Conservation (phyloP, 1,284 basidiomycete genomes). For the Baeospora myosura region DNA sequence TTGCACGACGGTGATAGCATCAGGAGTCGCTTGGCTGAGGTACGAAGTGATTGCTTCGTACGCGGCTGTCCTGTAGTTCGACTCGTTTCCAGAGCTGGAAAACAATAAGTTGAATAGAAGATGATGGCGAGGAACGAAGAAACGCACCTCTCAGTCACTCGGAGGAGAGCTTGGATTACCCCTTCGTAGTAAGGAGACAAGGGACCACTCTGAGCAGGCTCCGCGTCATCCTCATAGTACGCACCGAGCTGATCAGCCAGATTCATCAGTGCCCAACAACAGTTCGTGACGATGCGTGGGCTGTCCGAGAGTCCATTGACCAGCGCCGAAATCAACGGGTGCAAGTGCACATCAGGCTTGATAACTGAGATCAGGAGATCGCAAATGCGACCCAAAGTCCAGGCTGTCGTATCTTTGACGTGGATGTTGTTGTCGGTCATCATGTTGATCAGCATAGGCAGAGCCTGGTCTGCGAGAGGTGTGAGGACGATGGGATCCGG, state of each 20-base stretch:
- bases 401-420: slow-evolving; percentile 96
- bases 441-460: slow-evolving; percentile 93
- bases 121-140: background rate
- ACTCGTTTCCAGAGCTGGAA: slow-evolving; percentile 75
- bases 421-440: slow-evolving; percentile 82
- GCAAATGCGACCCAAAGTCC: slow-evolving; percentile 95
- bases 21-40: slow-evolving; percentile 74
- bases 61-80: slow-evolving; percentile 90
- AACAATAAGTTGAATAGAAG: slow-evolving; percentile 11
- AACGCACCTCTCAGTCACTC: slow-evolving; percentile 77
- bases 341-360: slow-evolving; percentile 85
- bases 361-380: slow-evolving; percentile 85
- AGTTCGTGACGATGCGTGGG: slow-evolving; percentile 87
- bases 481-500: slow-evolving; percentile 83
- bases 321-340: slow-evolving; percentile 77
- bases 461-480: slow-evolving; percentile 89
- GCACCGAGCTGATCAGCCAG: slow-evolving; percentile 77
- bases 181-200: slow-evolving; percentile 89
- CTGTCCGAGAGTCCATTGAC: slow-evolving; percentile 79
- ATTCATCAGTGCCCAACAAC: slow-evolving; percentile 96
- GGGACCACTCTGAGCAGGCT: slow-evolving; percentile 46
- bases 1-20: slow-evolving; percentile 79
- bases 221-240: slow-evolving; percentile 56
- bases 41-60: slow-evolving; percentile 93
- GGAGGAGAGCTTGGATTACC: slow-evolving; percentile 74